phyloP scores from a whole-genome alignment of 345 rosid genomes.

The Moricandia arvensis region DNA sequence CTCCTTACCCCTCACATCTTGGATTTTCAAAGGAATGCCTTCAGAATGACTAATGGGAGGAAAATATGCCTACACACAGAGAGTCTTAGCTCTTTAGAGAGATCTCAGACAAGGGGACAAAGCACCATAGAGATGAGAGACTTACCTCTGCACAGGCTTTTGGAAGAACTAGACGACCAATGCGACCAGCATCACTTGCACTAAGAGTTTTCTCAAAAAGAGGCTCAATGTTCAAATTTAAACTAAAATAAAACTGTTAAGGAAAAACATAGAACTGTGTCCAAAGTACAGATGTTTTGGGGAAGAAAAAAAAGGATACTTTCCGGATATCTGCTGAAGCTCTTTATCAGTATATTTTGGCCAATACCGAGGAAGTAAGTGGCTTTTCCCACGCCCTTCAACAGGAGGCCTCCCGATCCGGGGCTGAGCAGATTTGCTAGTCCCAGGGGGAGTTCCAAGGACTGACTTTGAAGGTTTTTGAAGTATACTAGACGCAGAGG shows the following conservation, averaged over 20 bases:
- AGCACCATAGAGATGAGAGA: not conserved
- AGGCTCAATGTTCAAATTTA: slow-evolving; percentile 75
- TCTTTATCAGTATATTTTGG: slow-evolving; percentile 94
- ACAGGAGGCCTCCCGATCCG: slow-evolving; percentile 79
- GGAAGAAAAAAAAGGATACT: slow-evolving; percentile 65
- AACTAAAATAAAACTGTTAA: slow-evolving; percentile 41
- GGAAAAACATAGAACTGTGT: slow-evolving; percentile 14
- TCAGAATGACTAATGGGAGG: slow-evolving; percentile 91
- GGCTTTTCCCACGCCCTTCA: slow-evolving; percentile 83
- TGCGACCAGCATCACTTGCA: slow-evolving; percentile 97
- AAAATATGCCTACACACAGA: slow-evolving; percentile 72
- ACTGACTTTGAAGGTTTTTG: slow-evolving; percentile 57
- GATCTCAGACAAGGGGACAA: not conserved
- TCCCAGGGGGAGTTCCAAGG: slow-evolving; percentile 38
- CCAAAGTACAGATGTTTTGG: not conserved
- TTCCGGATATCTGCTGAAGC: slow-evolving; percentile 81
- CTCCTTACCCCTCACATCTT: slow-evolving; percentile 84
- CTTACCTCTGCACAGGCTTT: slow-evolving; percentile 96
- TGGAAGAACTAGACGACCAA: slow-evolving; percentile 93
- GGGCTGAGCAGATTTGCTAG: slow-evolving; percentile 49
- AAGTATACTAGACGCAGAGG: slow-evolving; percentile 50
- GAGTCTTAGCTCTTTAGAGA: slow-evolving; percentile 12
- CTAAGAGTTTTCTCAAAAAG: slow-evolving; percentile 94
- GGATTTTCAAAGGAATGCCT: slow-evolving; percentile 82
- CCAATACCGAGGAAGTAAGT: slow-evolving; percentile 94